phyloP scores from a whole-genome alignment of 73 alveolate species.

The Blepharisma japonicum region DNA sequence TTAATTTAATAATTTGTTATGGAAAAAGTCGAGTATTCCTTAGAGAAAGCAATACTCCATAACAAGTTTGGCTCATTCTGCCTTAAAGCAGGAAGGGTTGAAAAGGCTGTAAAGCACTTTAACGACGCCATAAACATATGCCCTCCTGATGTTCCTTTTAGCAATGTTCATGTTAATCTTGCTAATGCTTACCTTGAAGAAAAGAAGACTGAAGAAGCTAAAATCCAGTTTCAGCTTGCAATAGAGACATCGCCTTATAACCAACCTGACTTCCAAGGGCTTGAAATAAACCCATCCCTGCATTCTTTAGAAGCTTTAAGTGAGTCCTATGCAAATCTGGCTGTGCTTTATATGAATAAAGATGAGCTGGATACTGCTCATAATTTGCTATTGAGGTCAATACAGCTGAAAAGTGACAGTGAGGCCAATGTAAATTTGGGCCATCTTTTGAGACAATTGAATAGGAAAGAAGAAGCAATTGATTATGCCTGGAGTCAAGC shows the following conservation, averaged over 20 bases:
- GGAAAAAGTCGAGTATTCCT: background rate
- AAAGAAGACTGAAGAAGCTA: constrained; percentile 46
- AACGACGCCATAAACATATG: constrained; percentile 33
- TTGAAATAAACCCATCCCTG: constrained; percentile 31
- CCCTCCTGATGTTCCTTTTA: constrained; percentile 17
- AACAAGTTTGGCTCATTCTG: constrained; percentile 48
- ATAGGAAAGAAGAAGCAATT: constrained; percentile 60
- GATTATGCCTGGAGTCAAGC: constrained; percentile 48
- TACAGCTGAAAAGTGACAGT: constrained; percentile 44
- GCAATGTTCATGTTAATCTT: constrained; percentile 44
- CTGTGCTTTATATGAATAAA: constrained; percentile 46
- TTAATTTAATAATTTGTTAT: too few species aligned
- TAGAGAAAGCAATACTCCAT: constrained; percentile 33
- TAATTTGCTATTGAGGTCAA: constrained; percentile 47
- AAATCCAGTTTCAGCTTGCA: constrained; percentile 33
- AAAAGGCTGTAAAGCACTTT: constrained; percentile 40
- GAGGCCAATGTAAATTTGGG: constrained; percentile 65
- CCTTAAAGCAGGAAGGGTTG: constrained; percentile 39
- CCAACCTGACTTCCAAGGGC: constrained; percentile 3
- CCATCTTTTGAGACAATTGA: constrained; percentile 58
- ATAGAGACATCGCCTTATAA: constrained; percentile 38
- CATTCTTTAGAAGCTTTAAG: constrained; percentile 54
- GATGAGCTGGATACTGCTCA: constrained; percentile 46
- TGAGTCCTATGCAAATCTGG: constrained; percentile 59
- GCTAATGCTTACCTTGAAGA: constrained; percentile 50